phyloP scores from a whole-genome alignment of 2,329 filamentous ascomycete genomes.

The Furcasterigmium sp. region DNA sequence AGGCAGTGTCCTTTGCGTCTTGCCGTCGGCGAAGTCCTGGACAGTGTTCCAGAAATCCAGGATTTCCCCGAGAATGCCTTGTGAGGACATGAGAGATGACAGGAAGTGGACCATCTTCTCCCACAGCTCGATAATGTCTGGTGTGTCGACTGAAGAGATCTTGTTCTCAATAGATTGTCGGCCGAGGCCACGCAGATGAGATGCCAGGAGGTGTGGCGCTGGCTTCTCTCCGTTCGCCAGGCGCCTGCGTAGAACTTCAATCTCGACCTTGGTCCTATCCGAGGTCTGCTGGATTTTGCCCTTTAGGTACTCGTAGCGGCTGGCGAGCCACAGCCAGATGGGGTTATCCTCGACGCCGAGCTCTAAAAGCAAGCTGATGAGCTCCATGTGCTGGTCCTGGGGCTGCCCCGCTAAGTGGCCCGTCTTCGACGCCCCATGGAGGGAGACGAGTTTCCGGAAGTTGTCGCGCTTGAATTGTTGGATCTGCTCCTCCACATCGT shows the following conservation, averaged over 20 bases:
- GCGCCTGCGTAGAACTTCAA: constrained; percentile 81
- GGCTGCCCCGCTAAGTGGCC: constrained; percentile 42
- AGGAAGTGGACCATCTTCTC: constrained; percentile 78
- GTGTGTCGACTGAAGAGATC: constrained; percentile 64
- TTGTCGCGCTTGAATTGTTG: constrained; percentile 82
- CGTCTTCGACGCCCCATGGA: constrained; percentile 51
- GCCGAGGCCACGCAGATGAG: constrained; percentile 69
- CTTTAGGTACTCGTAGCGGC: constrained; percentile 84
- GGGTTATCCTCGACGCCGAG: constrained; percentile 93
- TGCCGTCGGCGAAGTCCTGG: constrained; percentile 83
- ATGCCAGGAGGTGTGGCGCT: constrained; percentile 61
- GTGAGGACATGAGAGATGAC: constrained; percentile 66
- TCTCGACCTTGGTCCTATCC: constrained; percentile 84
- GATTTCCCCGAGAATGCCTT: constrained; percentile 82
- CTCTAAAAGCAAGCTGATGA: constrained; percentile 86
- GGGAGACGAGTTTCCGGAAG: constrained; percentile 73
- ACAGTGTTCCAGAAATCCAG: constrained; percentile 92
- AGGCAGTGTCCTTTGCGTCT: constrained; percentile 73
- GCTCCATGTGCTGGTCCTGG: constrained; percentile 83
- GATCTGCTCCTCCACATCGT: constrained; percentile 84
- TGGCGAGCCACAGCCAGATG: constrained; percentile 92
- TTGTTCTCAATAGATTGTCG: constrained; percentile 61
- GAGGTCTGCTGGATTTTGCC: constrained; percentile 74
- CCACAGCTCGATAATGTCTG: constrained; percentile 86
- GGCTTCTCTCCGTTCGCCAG: constrained; percentile 72